Conservation (phyloP, 148 eudicot species). For the Camellia japonica region DNA sequence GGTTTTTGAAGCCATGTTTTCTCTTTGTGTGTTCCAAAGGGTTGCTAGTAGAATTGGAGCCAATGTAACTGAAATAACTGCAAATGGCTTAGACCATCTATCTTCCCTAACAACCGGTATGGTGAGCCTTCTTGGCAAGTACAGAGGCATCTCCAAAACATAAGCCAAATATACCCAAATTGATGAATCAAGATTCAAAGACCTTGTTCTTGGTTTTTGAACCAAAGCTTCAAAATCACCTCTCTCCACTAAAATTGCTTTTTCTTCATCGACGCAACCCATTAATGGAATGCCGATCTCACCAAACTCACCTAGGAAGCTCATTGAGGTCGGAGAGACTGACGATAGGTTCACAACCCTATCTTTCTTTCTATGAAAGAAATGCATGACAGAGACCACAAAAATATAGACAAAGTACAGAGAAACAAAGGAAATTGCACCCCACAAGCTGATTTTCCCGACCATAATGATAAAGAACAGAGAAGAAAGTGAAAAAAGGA, state of each 20-base stretch:
- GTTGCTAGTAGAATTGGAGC: slow-evolving; percentile 21
- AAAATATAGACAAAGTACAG: slow-evolving; percentile 13
- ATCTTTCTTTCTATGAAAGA: neutral
- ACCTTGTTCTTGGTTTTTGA: neutral
- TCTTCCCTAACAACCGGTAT: slow-evolving; percentile 18
- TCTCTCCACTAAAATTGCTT: neutral
- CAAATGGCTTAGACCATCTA: slow-evolving; percentile 25
- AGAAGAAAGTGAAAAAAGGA: slow-evolving; percentile 7
- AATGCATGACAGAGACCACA: slow-evolving; percentile 12
- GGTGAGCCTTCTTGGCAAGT: slow-evolving; percentile 25
- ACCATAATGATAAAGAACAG: slow-evolving; percentile 14
- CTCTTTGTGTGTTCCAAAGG: slow-evolving; percentile 20
- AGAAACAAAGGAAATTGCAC: slow-evolving; percentile 2
- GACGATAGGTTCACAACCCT: neutral
- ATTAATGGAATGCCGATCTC: slow-evolving; percentile 11
- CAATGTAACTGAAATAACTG: slow-evolving; percentile 18
- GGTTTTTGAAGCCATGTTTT: neutral
- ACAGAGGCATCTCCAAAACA: slow-evolving; percentile 17
- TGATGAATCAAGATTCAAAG: neutral
- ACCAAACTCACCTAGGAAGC: neutral
- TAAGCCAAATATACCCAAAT: neutral
- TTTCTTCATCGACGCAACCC: slow-evolving; percentile 20
- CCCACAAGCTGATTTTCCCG: slow-evolving; percentile 22
- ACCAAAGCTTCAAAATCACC: neutral
- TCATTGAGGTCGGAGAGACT: neutral